phyloP scores from a whole-genome alignment of 495 filamentous ascomycete genomes.

The Xanthoparmelia taractica region DNA sequence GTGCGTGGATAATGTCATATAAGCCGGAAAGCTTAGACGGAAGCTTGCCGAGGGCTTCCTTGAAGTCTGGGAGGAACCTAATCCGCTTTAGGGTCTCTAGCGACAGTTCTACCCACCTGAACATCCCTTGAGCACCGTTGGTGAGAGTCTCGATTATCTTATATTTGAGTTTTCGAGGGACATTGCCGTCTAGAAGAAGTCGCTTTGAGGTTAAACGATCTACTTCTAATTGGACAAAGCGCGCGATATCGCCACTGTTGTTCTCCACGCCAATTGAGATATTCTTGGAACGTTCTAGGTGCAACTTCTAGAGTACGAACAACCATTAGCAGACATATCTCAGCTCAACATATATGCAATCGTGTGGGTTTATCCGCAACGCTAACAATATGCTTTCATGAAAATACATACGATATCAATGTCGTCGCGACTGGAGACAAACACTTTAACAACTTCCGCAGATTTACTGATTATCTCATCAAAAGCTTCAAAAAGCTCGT shows the following conservation, averaged over 20 bases:
- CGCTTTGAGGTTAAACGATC: constrained; percentile 21
- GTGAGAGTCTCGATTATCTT: constrained; percentile 13
- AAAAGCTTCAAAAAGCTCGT: constrained; percentile 31
- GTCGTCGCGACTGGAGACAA: constrained; percentile 42
- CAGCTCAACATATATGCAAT: neutral
- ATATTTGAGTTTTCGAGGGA: constrained; percentile 16
- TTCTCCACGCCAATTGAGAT: constrained; percentile 33
- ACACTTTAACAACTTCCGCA: constrained; percentile 33
- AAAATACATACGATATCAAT: constrained; percentile 29
- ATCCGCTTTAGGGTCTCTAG: constrained; percentile 1
- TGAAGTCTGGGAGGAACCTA: constrained; percentile 4
- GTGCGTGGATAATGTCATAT: constrained; percentile 6
- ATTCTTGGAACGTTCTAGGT: constrained; percentile 26
- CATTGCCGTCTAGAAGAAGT: constrained; percentile 9
- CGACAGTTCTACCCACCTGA: constrained; percentile 5
- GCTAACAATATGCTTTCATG: neutral
- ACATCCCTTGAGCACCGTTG: constrained; percentile 10
- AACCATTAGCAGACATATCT: neutral
- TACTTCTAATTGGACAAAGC: constrained; percentile 28
- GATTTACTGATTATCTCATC: constrained; percentile 29
- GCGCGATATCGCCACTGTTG: constrained; percentile 30
- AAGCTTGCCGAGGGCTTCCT: neutral
- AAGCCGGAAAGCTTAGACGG: neutral
- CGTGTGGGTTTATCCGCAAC: neutral
- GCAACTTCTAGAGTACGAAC: constrained; percentile 26